Percentiles rank a stretch among this genome's conserved stretches.
phyloP scores from a whole-genome alignment of 2,329 filamentous ascomycete genomes.

The Teratosphaeriaceae sp. region DNA sequence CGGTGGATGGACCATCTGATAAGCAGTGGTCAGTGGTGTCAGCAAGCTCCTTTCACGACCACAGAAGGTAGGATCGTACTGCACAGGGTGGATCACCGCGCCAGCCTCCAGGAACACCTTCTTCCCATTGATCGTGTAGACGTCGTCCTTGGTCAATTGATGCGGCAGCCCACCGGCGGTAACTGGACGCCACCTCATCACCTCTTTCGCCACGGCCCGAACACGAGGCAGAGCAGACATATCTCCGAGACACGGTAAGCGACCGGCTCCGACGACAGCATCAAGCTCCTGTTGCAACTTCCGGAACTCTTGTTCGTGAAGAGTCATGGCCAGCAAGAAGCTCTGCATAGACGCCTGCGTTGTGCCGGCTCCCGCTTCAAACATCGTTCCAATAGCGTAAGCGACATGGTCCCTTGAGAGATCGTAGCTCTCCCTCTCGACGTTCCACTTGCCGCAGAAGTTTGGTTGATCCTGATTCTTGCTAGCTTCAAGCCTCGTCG shows the following conservation, averaged over 20 bases:
- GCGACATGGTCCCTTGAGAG: slow-evolving; percentile 24
- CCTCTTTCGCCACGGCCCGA: slow-evolving; percentile 36
- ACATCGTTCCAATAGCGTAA: slow-evolving; percentile 28
- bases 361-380: slow-evolving; percentile 28
- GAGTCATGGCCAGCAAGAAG: slow-evolving; percentile 26
- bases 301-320: slow-evolving; percentile 16
- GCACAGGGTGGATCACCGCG: slow-evolving; percentile 37
- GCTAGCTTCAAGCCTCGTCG: slow-evolving; percentile 27
- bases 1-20: slow-evolving; percentile 49
- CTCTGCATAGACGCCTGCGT: slow-evolving; percentile 27
- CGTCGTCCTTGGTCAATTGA: slow-evolving; percentile 47
- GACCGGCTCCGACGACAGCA: slow-evolving; percentile 18
- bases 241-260: slow-evolving; percentile 33
- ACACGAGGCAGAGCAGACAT: slow-evolving; percentile 32
- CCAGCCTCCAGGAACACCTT: slow-evolving; percentile 52
- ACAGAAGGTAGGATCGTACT: too few species aligned
- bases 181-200: slow-evolving; percentile 41
- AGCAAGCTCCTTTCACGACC: too few species aligned
- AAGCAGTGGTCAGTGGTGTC: too few species aligned
- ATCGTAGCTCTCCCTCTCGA: slow-evolving; percentile 14
- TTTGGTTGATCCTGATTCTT: slow-evolving; percentile 10
- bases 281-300: slow-evolving; percentile 33
- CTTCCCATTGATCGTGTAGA: slow-evolving; percentile 37
- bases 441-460: slow-evolving; percentile 24
- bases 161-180: slow-evolving; percentile 45